Percentiles rank a stretch among this genome's conserved stretches.
Conservation (phyloP, 192 early-diverging fungal species). For the Phycomyces nitens region DNA sequence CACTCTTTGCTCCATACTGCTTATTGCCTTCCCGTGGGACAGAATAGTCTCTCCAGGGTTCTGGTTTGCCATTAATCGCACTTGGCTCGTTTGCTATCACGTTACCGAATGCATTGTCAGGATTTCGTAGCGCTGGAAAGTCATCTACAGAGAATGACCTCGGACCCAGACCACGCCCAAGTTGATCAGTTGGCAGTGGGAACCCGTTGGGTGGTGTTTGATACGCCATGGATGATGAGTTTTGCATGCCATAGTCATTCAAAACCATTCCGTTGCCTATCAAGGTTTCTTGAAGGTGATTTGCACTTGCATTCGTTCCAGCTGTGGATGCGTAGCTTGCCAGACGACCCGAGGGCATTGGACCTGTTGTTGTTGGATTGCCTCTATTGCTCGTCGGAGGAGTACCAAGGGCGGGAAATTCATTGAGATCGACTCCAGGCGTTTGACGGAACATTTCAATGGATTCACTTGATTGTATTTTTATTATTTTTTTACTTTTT, state of each 20-base stretch:
- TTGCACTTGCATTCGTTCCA: constrained; percentile 11
- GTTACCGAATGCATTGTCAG: constrained; percentile 11
- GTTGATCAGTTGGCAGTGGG: constrained; percentile 11
- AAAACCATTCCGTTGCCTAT: constrained; percentile 7
- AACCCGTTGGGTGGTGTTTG: constrained; percentile 7
- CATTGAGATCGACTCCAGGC: constrained; percentile 31
- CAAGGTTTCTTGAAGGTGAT: constrained; percentile 2
- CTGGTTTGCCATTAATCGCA: constrained; percentile 6
- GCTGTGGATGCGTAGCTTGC: constrained; percentile 35
- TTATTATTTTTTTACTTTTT: too few relatives aligned
- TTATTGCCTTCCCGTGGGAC: constrained; percentile 15
- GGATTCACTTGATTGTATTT: neutral
- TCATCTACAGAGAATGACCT: constrained; percentile 35
- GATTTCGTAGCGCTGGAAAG: constrained; percentile 33
- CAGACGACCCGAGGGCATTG: constrained; percentile 24
- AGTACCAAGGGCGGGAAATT: constrained; percentile 34
- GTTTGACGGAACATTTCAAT: constrained; percentile 31
- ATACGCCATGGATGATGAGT: neutral
- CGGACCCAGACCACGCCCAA: constrained; percentile 13
- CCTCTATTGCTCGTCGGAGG: constrained; percentile 19
- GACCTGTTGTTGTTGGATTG: constrained; percentile 3
- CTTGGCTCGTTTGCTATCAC: constrained; percentile 1
- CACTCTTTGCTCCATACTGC: neutral
- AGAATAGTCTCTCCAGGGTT: constrained; percentile 23
- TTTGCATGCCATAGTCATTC: constrained; percentile 3